Evolutionary conservation across 371 early-diverging fungal genomes (phyloP), one percentile per base, ranked within the genome.

Genomic region (Mucor irregularis): DNA sequence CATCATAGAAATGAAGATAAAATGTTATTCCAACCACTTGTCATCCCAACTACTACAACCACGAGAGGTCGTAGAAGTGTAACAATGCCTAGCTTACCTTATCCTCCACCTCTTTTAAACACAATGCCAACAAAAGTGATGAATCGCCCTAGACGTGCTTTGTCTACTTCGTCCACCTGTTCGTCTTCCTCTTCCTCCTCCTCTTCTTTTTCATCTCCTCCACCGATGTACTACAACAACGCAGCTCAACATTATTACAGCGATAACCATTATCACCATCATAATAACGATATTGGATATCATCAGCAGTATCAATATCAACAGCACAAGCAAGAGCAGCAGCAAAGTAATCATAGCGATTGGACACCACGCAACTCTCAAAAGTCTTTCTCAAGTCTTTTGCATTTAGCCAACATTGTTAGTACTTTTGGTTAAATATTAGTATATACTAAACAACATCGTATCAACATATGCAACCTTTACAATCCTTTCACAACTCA

Each of bases 361-460:
- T 33, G 49, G 26, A 13, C 37, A n/a, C 47, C 50, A 21, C 42
- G 24, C 25, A 49, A 39, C 25, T 40, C 53, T 31, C 55, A 58
- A 50, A 58, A 64, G 10, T 30, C 53, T 0, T 34, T 37, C 9
- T 64, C 71, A 7, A 63, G 52, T 29, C 58, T 67, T 39, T 58
- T 70, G 44, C 58, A 70, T 33, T 60, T 70, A 35, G 71, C 73
- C 19, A 61, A 65, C 19, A 63, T 73, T 57, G 71, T 74, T 51
- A 70, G 68, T 29, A 68, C 68, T 25, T 68, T 74, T 58, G 74
- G 74, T 42, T 74, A 62, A 69, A 51, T 19, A 22, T 13, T 21
- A 38, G 6, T 21, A 8, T 24, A 40, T 14, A 16, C 37, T 38
- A 26, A 16, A 22, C 40, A 31, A 26, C 31, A 16, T 26, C 44